Percentiles rank a stretch among this genome's conserved stretches.
Evolutionary conservation across 768 basidiomycete genomes (phyloP).

Genomic region (Hypsizygus marmoreus): DNA sequence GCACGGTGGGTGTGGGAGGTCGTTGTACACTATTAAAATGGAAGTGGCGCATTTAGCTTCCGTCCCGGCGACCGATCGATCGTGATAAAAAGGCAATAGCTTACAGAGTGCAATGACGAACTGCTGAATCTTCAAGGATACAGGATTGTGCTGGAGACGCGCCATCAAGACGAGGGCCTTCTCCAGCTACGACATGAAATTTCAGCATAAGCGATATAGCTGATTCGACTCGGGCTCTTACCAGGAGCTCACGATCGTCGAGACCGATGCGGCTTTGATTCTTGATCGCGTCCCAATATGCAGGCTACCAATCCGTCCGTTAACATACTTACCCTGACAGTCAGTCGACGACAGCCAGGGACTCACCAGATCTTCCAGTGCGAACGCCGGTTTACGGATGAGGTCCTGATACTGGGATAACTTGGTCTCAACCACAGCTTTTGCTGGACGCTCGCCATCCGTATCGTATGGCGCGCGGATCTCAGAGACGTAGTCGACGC

Average conservation of each 20-base stretch:
- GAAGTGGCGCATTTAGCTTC: conserved; percentile 15
- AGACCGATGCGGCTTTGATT: conserved; percentile 41
- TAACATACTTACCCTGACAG: neutral
- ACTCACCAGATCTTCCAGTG: conserved; percentile 31
- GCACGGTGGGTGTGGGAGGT: conserved; percentile 74
- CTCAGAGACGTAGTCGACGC: conserved; percentile 24
- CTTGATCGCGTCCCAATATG: conserved; percentile 48
- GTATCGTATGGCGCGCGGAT: conserved; percentile 31
- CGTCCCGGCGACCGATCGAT: conserved; percentile 12
- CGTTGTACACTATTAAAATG: conserved; percentile 64
- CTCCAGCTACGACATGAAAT: conserved; percentile 75
- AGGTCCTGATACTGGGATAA: conserved; percentile 31
- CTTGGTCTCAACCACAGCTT: conserved; percentile 22
- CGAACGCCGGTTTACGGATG: conserved; percentile 27
- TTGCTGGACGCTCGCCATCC: conserved; percentile 32
- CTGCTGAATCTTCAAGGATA: conserved; percentile 46
- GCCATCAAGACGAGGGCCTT: conserved; percentile 62
- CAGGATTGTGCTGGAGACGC: conserved; percentile 32
- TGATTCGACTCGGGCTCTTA: too few relatives aligned
- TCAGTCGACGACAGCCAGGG: neutral
- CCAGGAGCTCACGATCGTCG: conserved; percentile 66
- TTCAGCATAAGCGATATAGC: too few relatives aligned
- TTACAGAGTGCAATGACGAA: conserved; percentile 56
- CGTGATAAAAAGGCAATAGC: conserved; percentile 32
- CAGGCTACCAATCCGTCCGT: conserved; percentile 35